Conservation (phyloP, 164 flowering plant genomes). For the Akebia trifoliata region DNA sequence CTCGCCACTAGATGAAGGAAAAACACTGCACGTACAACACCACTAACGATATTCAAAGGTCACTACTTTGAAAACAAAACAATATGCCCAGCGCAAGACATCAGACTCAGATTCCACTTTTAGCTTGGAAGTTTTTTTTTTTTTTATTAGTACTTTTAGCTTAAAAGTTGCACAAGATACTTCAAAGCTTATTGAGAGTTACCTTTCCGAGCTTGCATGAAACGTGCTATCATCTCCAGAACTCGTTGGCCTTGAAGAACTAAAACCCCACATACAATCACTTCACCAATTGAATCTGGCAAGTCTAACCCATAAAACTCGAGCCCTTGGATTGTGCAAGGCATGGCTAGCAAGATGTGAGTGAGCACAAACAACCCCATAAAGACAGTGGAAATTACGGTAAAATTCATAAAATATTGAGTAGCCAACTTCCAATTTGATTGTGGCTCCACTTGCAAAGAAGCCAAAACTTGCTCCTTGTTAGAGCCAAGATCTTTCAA, state of each 20-base stretch:
- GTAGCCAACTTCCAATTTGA: conserved; percentile 76
- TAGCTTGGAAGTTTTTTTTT: background rate
- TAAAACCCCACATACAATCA: conserved; percentile 66
- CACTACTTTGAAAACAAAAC: background rate
- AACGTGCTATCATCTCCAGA: conserved; percentile 64
- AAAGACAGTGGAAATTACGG: conserved; percentile 58
- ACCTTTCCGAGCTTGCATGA: conserved; percentile 92
- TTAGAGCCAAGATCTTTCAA: conserved; percentile 48
- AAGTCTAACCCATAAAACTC: conserved; percentile 92
- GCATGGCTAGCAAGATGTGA: conserved; percentile 57
- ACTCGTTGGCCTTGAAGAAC: conserved; percentile 77
- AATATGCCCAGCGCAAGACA: background rate
- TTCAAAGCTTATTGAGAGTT: too few relatives aligned
- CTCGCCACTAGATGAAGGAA: too few relatives aligned
- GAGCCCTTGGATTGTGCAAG: conserved; percentile 76
- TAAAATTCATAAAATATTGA: conserved; percentile 76
- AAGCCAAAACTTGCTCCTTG: conserved; percentile 74
- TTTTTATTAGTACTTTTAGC: too few relatives aligned
- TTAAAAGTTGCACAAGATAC: too few relatives aligned
- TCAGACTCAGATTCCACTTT: background rate
- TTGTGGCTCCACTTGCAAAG: conserved; percentile 68
- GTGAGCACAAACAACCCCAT: conserved; percentile 60
- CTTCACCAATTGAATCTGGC: conserved; percentile 94
- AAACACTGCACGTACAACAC: background rate
- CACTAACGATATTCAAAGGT: background rate